Percentiles rank a stretch among this genome's conserved stretches.
These are phyloP conservation scores for Gaeumannomyces tritici DNA, from an alignment of 2,329 filamentous ascomycete species.

Conservation along the genomic window DNA sequence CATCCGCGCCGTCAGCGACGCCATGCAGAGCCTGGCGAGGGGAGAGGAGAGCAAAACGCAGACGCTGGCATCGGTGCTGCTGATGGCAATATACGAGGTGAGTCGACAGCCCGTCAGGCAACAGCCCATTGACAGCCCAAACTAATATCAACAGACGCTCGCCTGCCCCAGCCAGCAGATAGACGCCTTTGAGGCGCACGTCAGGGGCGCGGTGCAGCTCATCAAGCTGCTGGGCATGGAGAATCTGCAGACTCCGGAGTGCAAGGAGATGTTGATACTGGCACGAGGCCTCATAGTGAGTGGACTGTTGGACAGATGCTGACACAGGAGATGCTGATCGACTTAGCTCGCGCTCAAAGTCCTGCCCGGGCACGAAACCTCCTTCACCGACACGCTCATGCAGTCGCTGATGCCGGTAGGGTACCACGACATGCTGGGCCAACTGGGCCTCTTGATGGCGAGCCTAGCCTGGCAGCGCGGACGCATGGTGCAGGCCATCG, in stretches of 20 bases:
- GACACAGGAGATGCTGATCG: too few relatives aligned
- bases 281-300: background rate
- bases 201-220: constrained; percentile 1
- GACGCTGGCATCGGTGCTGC: background rate
- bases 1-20: background rate
- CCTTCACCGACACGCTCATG: background rate
- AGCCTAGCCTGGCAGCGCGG: background rate
- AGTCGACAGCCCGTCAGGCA: background rate
- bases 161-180: constrained; percentile 1
- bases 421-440: background rate
- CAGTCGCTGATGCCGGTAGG: background rate
- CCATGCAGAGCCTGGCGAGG: background rate
- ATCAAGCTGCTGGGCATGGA: background rate
- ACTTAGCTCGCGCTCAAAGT: background rate
- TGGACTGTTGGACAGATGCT: too few relatives aligned
- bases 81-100: constrained; percentile 1
- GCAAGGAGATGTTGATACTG: background rate
- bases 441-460: background rate
- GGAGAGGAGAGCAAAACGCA: background rate
- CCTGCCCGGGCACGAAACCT: background rate
- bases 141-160: background rate
- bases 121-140: background rate
- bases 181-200: background rate
- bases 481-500: background rate
- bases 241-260: background rate